phyloP scores from a whole-genome alignment of 257 asterid species.

The Linaria vulgaris region DNA sequence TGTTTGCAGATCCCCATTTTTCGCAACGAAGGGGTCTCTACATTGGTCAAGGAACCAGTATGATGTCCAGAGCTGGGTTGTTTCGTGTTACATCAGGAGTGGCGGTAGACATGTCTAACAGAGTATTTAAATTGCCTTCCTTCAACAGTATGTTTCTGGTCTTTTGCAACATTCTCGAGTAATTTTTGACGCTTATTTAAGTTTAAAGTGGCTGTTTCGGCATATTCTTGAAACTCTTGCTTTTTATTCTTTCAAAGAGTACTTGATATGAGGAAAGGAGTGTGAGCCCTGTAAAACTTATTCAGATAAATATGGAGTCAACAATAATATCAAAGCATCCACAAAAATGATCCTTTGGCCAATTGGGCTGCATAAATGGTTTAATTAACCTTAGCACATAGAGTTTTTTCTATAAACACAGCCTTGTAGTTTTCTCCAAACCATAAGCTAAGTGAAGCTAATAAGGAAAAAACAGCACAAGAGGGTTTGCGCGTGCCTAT shows the following conservation, averaged over 20 bases:
- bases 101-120: conserved; percentile 70
- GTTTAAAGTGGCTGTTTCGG: background rate
- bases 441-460: conserved; percentile 8
- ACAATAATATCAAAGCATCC: background rate
- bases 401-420: too few relatives aligned
- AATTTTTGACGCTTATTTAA: background rate
- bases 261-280: background rate
- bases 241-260: background rate
- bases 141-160: conserved; percentile 52
- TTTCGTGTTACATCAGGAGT: conserved; percentile 78
- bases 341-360: background rate
- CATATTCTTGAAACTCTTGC: background rate
- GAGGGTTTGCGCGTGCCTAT: background rate
- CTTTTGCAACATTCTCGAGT: conserved; percentile 11
- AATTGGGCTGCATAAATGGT: background rate
- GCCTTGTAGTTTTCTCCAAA: too few relatives aligned
- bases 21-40: conserved; percentile 74
- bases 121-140: conserved; percentile 86
- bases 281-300: background rate
- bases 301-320: conserved; percentile 12
- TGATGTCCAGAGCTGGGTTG: conserved; percentile 90
- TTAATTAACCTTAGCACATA: conserved; percentile 1
- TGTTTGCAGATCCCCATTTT: conserved; percentile 68
- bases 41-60: conserved; percentile 87
- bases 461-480: background rate